phyloP scores from a whole-genome alignment of 345 rosid species.

The Eucalyptus cloeziana region DNA sequence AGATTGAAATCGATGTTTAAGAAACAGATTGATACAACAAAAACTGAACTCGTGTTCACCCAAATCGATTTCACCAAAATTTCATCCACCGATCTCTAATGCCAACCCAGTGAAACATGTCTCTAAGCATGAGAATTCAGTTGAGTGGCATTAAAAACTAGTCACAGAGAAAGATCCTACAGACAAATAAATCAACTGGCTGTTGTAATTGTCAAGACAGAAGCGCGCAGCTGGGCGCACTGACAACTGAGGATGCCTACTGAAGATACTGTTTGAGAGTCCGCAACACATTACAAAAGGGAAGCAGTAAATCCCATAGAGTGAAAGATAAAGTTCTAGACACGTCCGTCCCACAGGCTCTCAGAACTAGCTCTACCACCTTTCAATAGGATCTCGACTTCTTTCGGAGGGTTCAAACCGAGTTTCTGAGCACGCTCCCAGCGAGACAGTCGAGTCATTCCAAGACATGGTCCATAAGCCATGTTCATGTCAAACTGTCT shows the following conservation, averaged over 20 bases:
- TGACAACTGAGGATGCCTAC: background rate
- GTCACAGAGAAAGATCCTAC: background rate
- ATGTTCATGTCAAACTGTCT: conserved; percentile 82
- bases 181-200: background rate
- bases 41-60: background rate
- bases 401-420: conserved; percentile 56
- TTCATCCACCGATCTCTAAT: background rate
- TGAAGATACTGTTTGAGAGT: background rate
- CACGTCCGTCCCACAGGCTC: conserved; percentile 63
- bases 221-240: background rate
- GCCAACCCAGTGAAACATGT: background rate
- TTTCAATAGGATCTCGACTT: conserved; percentile 35
- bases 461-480: conserved; percentile 75
- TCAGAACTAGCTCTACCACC: conserved; percentile 24
- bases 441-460: conserved; percentile 52
- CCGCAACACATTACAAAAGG: background rate
- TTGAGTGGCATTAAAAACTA: background rate
- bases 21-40: background rate
- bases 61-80: background rate
- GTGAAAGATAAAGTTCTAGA: conserved; percentile 2
- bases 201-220: background rate
- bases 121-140: background rate
- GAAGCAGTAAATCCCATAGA: background rate
- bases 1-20: background rate
- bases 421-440: conserved; percentile 74